Evolutionary conservation across 495 filamentous ascomycete species (phyloP).

Genomic region (Penicillium tannophilum): DNA sequence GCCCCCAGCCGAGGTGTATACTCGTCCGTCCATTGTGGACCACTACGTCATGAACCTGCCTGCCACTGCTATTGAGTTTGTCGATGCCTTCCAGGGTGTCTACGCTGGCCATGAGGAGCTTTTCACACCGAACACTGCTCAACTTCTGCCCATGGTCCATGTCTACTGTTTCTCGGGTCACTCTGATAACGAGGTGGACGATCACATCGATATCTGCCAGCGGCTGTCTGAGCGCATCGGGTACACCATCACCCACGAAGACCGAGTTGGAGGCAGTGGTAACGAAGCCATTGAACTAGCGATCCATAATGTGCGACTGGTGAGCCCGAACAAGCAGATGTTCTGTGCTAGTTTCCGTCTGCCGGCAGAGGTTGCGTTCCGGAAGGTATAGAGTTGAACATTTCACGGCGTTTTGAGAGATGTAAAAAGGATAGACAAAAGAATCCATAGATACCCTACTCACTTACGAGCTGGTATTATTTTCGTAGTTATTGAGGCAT

Average conservation of each 20-base stretch:
- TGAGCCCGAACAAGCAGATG: slow-evolving; percentile 93
- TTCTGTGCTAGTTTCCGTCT: slow-evolving; percentile 92
- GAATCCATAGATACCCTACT: slow-evolving; percentile 11
- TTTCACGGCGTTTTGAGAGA: slow-evolving; percentile 20
- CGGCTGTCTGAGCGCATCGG: slow-evolving; percentile 65
- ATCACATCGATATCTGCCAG: slow-evolving; percentile 66
- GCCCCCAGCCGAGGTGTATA: slow-evolving; percentile 47
- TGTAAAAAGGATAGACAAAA: slow-evolving; percentile 9
- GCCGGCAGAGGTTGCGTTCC: slow-evolving; percentile 79
- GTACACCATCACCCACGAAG: slow-evolving; percentile 60
- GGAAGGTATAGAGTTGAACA: slow-evolving; percentile 22
- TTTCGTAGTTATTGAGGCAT: background rate
- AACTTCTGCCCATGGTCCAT: slow-evolving; percentile 77
- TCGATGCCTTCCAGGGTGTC: slow-evolving; percentile 80
- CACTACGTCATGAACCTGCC: slow-evolving; percentile 99
- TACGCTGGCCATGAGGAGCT: slow-evolving; percentile 68
- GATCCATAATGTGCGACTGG: slow-evolving; percentile 79
- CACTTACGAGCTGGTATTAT: background rate
- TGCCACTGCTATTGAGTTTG: slow-evolving; percentile 80
- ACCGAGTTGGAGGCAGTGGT: slow-evolving; percentile 45
- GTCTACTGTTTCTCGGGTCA: slow-evolving; percentile 88
- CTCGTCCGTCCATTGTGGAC: slow-evolving; percentile 66
- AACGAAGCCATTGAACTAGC: slow-evolving; percentile 57
- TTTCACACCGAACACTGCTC: slow-evolving; percentile 61
- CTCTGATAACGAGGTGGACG: slow-evolving; percentile 64